These are phyloP conservation scores for Brassica carinata DNA, from an alignment of 345 rosid genomes.

Conservation along the genomic window DNA sequence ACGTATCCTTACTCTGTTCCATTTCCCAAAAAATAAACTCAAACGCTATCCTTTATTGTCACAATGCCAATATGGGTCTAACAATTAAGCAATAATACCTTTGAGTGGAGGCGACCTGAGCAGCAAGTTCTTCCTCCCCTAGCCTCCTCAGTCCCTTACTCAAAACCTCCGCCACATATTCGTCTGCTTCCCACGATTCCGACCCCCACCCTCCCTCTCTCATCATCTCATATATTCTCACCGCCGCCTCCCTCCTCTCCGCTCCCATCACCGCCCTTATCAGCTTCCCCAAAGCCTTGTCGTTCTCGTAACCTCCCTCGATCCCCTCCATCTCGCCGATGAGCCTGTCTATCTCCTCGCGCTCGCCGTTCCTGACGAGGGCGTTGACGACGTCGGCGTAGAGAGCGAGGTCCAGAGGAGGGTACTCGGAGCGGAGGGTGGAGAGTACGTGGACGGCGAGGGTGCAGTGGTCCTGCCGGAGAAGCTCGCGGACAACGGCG, in stretches of 20 bases:
- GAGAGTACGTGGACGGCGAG: conserved; percentile 77
- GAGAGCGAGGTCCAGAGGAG: conserved; percentile 51
- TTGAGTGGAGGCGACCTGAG: conserved; percentile 43
- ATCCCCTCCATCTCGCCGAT: conserved; percentile 54
- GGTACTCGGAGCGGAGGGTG: conserved; percentile 63
- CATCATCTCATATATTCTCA: conserved; percentile 66
- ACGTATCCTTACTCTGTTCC: conserved; percentile 22
- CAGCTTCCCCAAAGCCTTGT: conserved; percentile 53
- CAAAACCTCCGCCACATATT: conserved; percentile 57
- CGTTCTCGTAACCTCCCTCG: conserved; percentile 44
- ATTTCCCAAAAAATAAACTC: conserved; percentile 42
- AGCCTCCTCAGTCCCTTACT: conserved; percentile 60
- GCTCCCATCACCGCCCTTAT: conserved; percentile 63
- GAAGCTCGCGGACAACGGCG: conserved; percentile 73
- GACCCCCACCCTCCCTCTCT: conserved; percentile 66
- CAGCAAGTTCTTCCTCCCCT: conserved; percentile 63
- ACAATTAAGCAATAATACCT: not conserved
- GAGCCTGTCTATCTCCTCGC: conserved; percentile 61
- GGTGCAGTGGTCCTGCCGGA: conserved; percentile 70
- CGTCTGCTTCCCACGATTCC: conserved; percentile 58
- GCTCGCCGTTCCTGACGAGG: conserved; percentile 51
- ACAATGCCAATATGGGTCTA: not conserved
- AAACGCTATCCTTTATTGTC: not conserved
- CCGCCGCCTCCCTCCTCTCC: conserved; percentile 68
- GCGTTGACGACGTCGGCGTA: conserved; percentile 66